Base-by-base conservation (phyloP, 2,329 filamentous ascomycete species). In the Didymosphaeria variabile region DNA sequence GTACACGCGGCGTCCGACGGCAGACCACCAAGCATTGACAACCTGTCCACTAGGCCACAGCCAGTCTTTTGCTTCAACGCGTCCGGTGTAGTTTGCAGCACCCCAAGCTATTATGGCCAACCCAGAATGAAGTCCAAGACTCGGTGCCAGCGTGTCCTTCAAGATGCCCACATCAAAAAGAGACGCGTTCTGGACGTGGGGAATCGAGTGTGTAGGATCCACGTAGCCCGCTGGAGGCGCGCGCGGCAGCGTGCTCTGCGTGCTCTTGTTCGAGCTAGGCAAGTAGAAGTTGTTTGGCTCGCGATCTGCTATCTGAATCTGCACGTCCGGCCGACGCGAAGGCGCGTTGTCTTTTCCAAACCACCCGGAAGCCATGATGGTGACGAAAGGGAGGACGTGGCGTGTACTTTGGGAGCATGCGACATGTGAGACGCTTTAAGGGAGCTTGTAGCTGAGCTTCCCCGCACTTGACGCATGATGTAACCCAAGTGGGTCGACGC, bases 41-140 rank as follows among this genome's bases (percentile, higher is more conserved):
- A 88, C 82, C 67, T 84, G 84, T 2, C 79, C 84, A 4, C 80
- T 76, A 0, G 86, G 84, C 86, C 86, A 88, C 6, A 86, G 74
- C 79, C 83, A 86, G 70, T 89, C 86, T 67, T 89, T 89, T n/a
- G 82, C 78, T 58, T 88, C 86, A 10, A 85, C 81, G n/a, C 82
- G 80, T 67, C 87, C 74, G 8, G 84, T 86, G 53, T 83, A 80
- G 26, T 85, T 79, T 0, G 83, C 83, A 32, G 82, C 77, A 9
- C 80, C 80, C 67, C 86, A 89, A 0, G 85, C 81, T 34, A 84
- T 79, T 32, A 84, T 66, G 10, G 84, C 81, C 13, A 88, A 79
- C 4, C 83, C 80, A 0, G 84, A 80, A 63, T 88, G 85, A 0
- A 88, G 75, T 0, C 80, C 79, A 40, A 88, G 77, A 0, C 85